Evolutionary conservation across 176 grass and related monocot species (phyloP), one percentile per base, ranked within the genome.

Genomic region (Aegilops speltoides): DNA sequence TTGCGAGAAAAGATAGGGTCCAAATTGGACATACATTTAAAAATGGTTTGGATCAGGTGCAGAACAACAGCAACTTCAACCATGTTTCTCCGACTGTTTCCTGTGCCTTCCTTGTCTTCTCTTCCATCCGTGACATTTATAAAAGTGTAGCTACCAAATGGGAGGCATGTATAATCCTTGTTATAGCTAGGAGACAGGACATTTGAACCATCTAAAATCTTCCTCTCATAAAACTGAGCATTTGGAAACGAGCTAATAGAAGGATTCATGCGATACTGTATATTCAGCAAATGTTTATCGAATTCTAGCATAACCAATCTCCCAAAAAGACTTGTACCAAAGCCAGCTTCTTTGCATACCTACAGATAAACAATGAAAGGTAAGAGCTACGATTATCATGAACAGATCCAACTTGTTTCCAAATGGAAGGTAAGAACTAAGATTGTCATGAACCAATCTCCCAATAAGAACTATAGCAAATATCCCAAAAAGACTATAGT

Each of bases 221-320:
- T 90, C 22, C 62, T 87, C 66, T 73, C 76, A 78, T 98, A 98
- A 87, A 98, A 93, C 23, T 34, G 71, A 72, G 65, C 75, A 84
- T 95, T 95, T 83, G 91, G 95, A 87, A 95, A 98, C 33, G 78
- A 73, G 31, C 93, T 95, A 54, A 98, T 95, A 45, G 23, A 68
- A 78, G 93, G 95, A 40, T 90, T 84, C 93, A 98, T 95, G 20
- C 95, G 87, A 79, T 98, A 98, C 43, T 98, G 95, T 83, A 87
- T 90, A 52, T 98, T 93, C 76, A 98, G 64, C 75, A 98, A 82
- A 70, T 93, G 84, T 25, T 95, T 98, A 52, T 86, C 73, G 26
- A 87, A 88, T 32, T 77, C 24, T 8, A 95, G 20, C 28, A 9
- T 48, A 23, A 93, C 87, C 63, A 98, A 80, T 86, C 95, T 98